Conservation (phyloP, 257 asterid genomes). For the Echites panduratus region DNA sequence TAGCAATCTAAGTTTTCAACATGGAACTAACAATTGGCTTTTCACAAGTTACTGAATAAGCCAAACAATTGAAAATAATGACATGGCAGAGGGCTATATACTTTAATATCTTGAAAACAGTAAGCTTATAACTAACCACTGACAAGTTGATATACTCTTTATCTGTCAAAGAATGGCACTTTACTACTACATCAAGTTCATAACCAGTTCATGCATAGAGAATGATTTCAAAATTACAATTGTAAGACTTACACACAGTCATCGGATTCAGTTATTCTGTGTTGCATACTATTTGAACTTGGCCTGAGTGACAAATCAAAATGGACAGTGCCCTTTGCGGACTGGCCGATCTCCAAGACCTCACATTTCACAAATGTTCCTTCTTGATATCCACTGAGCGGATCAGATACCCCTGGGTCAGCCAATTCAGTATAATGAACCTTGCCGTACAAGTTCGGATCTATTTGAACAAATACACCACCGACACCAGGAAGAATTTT, state of each 20-base stretch:
- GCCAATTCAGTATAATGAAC: slow-evolving; percentile 88
- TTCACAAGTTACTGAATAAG: background rate
- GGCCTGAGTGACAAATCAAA: slow-evolving; percentile 73
- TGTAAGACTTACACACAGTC: slow-evolving; percentile 39
- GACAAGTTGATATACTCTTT: background rate
- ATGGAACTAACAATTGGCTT: background rate
- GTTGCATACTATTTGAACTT: slow-evolving; percentile 27
- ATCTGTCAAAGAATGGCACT: background rate
- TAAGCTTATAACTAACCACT: background rate
- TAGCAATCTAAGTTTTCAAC: background rate
- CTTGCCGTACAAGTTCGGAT: slow-evolving; percentile 63
- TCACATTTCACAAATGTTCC: slow-evolving; percentile 84
- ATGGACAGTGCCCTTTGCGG: slow-evolving; percentile 49
- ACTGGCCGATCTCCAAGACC: slow-evolving; percentile 51
- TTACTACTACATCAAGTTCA: no score
- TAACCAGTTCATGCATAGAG: background rate
- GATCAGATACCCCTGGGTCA: slow-evolving; percentile 56
- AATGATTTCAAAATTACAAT: slow-evolving; percentile 13
- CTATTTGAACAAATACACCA: slow-evolving; percentile 76
- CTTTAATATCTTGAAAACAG: no score
- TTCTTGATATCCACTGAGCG: slow-evolving; percentile 65
- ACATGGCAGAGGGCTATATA: no score
- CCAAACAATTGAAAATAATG: background rate
- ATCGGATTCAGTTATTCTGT: slow-evolving; percentile 23
- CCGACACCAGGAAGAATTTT: slow-evolving; percentile 84